These are phyloP conservation scores for Annulohypoxylon moriforme DNA, from an alignment of 495 filamentous ascomycete genomes.

Conservation along the genomic window DNA sequence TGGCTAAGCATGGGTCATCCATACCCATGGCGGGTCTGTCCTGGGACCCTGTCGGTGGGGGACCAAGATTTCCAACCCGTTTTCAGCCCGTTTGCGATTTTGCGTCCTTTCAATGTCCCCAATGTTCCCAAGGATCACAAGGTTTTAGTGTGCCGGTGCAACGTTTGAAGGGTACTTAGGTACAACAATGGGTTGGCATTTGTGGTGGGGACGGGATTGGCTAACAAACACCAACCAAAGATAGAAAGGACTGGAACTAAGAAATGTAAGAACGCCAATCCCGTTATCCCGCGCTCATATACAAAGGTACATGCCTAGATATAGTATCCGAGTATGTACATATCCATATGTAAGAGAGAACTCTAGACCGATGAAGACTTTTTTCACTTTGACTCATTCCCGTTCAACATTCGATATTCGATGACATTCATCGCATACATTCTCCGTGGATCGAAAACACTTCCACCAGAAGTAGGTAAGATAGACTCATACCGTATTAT, in stretches of 20 bases:
- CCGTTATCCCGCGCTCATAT: not conserved
- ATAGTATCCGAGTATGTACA: too few relatives aligned
- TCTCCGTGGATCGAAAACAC: not conserved
- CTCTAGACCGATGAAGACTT: too few relatives aligned
- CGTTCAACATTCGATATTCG: not conserved
- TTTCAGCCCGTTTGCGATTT: slow-evolving; percentile 2
- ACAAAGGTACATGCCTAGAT: not conserved
- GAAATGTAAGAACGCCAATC: slow-evolving; percentile 4
- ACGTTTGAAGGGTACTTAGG: not conserved
- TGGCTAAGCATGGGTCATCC: not conserved
- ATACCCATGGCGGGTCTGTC: not conserved
- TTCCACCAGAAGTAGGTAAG: too few relatives aligned
- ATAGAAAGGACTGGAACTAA: not conserved
- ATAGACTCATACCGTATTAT: slow-evolving; percentile 13
- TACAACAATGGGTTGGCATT: not conserved
- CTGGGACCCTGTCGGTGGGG: slow-evolving; percentile 4
- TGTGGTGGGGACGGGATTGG: slow-evolving; percentile 5
- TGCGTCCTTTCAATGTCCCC: not conserved
- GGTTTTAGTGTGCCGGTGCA: not conserved
- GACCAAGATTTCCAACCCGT: slow-evolving; percentile 12
- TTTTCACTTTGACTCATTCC: too few relatives aligned
- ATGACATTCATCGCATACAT: not conserved
- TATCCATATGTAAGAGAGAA: too few relatives aligned
- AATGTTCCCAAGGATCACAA: not conserved
- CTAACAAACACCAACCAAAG: not conserved